Conservation (phyloP, 2,329 filamentous ascomycete genomes). For the Aspergillus texensis region DNA sequence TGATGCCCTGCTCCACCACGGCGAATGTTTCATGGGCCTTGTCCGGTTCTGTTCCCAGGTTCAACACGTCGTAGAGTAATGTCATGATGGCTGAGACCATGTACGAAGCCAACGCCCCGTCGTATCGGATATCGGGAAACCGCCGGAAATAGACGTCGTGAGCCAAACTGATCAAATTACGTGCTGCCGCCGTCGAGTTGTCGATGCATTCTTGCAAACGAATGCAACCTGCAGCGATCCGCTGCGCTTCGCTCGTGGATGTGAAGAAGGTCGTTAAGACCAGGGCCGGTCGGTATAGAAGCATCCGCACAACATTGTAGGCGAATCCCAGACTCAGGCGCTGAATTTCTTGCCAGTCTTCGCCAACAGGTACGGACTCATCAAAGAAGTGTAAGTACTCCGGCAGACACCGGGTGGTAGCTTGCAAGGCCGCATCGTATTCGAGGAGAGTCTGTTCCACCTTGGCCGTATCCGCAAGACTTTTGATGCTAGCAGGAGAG, state of each 20-base stretch:
- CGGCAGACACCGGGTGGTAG: slow-evolving; percentile 9
- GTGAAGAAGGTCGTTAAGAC: slow-evolving; percentile 17
- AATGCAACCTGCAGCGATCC: slow-evolving; percentile 4
- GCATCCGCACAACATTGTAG: slow-evolving; percentile 15
- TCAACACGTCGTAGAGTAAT: slow-evolving; percentile 16
- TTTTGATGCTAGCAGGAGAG: slow-evolving; percentile 15
- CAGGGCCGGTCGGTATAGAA: slow-evolving; percentile 14
- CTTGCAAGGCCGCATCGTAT: slow-evolving; percentile 13
- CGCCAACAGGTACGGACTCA: slow-evolving; percentile 9
- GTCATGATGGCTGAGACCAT: slow-evolving; percentile 15
- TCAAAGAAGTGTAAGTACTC: slow-evolving; percentile 20
- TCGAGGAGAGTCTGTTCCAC: slow-evolving; percentile 10
- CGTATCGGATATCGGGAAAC: slow-evolving; percentile 15
- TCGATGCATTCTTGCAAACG: slow-evolving; percentile 13
- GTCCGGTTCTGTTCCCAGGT: slow-evolving; percentile 8
- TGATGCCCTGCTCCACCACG: slow-evolving; percentile 16
- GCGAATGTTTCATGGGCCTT: slow-evolving; percentile 14
- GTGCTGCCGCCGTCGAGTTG: slow-evolving; percentile 9
- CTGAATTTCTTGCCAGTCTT: slow-evolving; percentile 20
- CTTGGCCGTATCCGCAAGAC: slow-evolving; percentile 6
- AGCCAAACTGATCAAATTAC: slow-evolving; percentile 14
- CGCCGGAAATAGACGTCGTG: slow-evolving; percentile 17
- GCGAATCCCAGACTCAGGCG: slow-evolving; percentile 12
- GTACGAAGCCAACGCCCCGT: slow-evolving; percentile 14
- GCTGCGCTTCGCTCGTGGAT: slow-evolving; percentile 10